Evolutionary conservation across 169 alveolate genomes (phyloP).

Genomic region (Plasmodium chabaudi): DNA sequence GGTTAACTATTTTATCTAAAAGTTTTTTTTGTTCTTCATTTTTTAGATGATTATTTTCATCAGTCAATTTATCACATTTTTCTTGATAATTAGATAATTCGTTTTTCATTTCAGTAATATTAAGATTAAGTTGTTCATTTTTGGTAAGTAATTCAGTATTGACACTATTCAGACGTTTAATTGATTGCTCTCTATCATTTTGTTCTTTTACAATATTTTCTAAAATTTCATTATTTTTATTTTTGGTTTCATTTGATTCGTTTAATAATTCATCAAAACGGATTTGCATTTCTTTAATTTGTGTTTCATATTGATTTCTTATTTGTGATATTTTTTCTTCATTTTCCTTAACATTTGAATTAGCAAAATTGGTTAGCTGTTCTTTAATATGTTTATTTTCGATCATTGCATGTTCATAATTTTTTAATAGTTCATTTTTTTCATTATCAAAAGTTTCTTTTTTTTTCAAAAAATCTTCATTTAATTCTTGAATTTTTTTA

Average conservation of each 20-base stretch:
- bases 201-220: conserved; percentile 23
- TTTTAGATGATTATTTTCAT: conserved; percentile 29
- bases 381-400: conserved; percentile 26
- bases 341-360: conserved; percentile 16
- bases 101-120: conserved; percentile 18
- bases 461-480: conserved; percentile 50
- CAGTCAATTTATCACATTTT: conserved; percentile 22
- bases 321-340: conserved; percentile 31
- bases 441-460: conserved; percentile 65
- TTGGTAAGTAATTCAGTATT: conserved; percentile 4
- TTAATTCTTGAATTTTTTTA: conserved; percentile 68
- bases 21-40: conserved; percentile 57
- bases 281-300: conserved; percentile 24
- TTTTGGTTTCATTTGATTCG: conserved; percentile 27
- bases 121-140: conserved; percentile 27
- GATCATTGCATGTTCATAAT: conserved; percentile 21
- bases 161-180: not conserved
- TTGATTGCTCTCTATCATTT: not conserved
- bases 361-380: conserved; percentile 11
- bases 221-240: conserved; percentile 48
- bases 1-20: conserved; percentile 17
- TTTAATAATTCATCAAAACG: conserved; percentile 25
- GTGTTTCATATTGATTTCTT: conserved; percentile 17
- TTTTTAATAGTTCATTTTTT: conserved; percentile 30
- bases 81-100: conserved; percentile 34